Conservation (phyloP, 2,329 filamentous ascomycete genomes). For the Colletotrichum eleusines region DNA sequence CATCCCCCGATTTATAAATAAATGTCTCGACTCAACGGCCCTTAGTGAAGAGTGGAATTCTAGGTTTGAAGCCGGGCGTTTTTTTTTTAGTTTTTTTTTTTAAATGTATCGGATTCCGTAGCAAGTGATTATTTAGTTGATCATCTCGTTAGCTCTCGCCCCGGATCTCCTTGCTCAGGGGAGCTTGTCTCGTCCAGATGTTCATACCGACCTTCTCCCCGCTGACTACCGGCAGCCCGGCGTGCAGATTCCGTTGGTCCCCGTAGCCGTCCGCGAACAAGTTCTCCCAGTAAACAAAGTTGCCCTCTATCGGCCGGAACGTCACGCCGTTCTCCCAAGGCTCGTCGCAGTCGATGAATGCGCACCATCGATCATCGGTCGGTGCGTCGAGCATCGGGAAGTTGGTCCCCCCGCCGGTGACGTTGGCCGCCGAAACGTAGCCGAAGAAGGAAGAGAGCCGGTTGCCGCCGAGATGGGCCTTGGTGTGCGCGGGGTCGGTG, state of each 20-base stretch:
- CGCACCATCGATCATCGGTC: slow-evolving; percentile 45
- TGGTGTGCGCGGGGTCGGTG: slow-evolving; percentile 54
- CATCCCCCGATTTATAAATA: too few species aligned
- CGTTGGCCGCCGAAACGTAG: slow-evolving; percentile 56
- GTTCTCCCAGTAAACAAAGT: slow-evolving; percentile 64
- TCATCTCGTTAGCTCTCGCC: slow-evolving; percentile 47
- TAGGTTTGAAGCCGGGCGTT: neutral
- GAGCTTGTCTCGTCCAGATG: slow-evolving; percentile 62
- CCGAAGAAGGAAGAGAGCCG: slow-evolving; percentile 61
- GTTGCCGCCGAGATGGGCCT: slow-evolving; percentile 55
- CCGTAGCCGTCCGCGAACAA: slow-evolving; percentile 54
- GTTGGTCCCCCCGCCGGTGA: slow-evolving; percentile 62
- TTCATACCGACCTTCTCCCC: slow-evolving; percentile 65
- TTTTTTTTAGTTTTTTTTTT: neutral
- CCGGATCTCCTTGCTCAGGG: slow-evolving; percentile 51
- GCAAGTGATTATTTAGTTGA: neutral
- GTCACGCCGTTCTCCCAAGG: slow-evolving; percentile 61
- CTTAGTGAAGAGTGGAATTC: neutral
- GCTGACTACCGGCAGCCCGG: slow-evolving; percentile 58
- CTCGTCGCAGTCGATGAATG: slow-evolving; percentile 62
- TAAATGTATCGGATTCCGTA: neutral
- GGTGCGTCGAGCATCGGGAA: slow-evolving; percentile 59
- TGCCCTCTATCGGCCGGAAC: slow-evolving; percentile 60
- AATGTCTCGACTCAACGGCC: neutral
- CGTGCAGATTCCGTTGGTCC: slow-evolving; percentile 59